phyloP scores from a whole-genome alignment of 1,284 basidiomycete genomes.

The Cryptococcus maquisensis region DNA sequence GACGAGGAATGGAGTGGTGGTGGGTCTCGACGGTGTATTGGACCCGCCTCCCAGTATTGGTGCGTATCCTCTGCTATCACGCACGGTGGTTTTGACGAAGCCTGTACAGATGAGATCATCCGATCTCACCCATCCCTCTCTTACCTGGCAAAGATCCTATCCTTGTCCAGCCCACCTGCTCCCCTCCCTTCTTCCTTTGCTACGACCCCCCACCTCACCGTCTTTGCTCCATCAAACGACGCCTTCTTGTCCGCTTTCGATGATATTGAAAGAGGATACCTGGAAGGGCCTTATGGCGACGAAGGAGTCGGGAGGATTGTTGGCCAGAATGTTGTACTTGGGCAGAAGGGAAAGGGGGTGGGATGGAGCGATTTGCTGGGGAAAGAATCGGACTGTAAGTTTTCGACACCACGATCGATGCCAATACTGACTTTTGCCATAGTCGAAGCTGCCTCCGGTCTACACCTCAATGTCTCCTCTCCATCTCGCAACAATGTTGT shows the following conservation, averaged over 20 bases:
- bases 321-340: slow-evolving; percentile 65
- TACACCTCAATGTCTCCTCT: slow-evolving; percentile 59
- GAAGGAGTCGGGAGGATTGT: slow-evolving; percentile 74
- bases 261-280: slow-evolving; percentile 69
- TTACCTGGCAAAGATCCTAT: slow-evolving; percentile 57
- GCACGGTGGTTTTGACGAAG: background rate
- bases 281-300: slow-evolving; percentile 76
- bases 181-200: slow-evolving; percentile 55
- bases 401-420: background rate
- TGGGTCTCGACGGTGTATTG: slow-evolving; percentile 72
- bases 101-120: slow-evolving; percentile 59
- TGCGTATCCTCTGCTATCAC: slow-evolving; percentile 44
- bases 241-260: slow-evolving; percentile 67
- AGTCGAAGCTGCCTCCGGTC: slow-evolving; percentile 54
- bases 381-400: slow-evolving; percentile 24
- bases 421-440: background rate
- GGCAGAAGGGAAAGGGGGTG: slow-evolving; percentile 28
- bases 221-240: slow-evolving; percentile 81
- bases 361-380: slow-evolving; percentile 39
- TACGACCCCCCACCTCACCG: slow-evolving; percentile 64
- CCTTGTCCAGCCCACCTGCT: slow-evolving; percentile 61
- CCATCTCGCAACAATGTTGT: slow-evolving; percentile 55
- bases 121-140: slow-evolving; percentile 59
- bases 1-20: slow-evolving; percentile 70
- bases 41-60: slow-evolving; percentile 71